Evolutionary conservation across 768 basidiomycete genomes (phyloP).

Genomic region (Termitomyces sp.): DNA sequence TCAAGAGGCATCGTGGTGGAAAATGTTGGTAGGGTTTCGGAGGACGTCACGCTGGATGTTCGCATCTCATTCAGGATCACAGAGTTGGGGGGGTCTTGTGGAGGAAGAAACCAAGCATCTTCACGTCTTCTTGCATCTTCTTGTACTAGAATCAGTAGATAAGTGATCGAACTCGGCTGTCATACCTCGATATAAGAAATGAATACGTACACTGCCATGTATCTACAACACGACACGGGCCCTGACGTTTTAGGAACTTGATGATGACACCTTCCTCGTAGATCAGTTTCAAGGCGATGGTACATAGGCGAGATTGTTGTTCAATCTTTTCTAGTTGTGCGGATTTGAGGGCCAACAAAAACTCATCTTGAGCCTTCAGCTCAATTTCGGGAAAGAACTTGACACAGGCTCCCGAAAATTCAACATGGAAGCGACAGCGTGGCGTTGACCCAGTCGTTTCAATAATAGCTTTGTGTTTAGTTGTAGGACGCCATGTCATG

Average conservation of each 20-base stretch:
- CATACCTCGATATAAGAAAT: neutral
- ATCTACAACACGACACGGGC: conserved; percentile 22
- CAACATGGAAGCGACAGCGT: conserved; percentile 31
- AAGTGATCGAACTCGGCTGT: neutral
- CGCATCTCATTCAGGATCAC: neutral
- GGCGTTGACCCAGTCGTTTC: conserved; percentile 18
- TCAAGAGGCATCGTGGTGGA: neutral
- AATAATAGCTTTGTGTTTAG: conserved; percentile 25
- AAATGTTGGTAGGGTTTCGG: neutral
- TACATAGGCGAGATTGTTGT: conserved; percentile 21
- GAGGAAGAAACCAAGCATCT: conserved; percentile 27
- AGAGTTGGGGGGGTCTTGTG: conserved; percentile 9
- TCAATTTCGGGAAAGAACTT: conserved; percentile 28
- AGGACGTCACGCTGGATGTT: neutral
- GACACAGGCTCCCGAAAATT: conserved; percentile 26
- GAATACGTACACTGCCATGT: conserved; percentile 34
- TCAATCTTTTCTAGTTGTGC: conserved; percentile 23
- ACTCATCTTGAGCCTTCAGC: conserved; percentile 33
- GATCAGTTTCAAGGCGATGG: conserved; percentile 33
- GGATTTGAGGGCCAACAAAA: conserved; percentile 46
- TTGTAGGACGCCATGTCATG: conserved; percentile 38
- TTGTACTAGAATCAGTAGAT: conserved; percentile 6
- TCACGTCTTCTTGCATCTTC: conserved; percentile 5
- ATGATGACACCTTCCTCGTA: conserved; percentile 38
- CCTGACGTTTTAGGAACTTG: conserved; percentile 28